Evolutionary conservation across 2,329 filamentous ascomycete genomes (phyloP), one percentile per base, ranked within the genome.

Genomic region (Chalaropsis thielavioides): DNA sequence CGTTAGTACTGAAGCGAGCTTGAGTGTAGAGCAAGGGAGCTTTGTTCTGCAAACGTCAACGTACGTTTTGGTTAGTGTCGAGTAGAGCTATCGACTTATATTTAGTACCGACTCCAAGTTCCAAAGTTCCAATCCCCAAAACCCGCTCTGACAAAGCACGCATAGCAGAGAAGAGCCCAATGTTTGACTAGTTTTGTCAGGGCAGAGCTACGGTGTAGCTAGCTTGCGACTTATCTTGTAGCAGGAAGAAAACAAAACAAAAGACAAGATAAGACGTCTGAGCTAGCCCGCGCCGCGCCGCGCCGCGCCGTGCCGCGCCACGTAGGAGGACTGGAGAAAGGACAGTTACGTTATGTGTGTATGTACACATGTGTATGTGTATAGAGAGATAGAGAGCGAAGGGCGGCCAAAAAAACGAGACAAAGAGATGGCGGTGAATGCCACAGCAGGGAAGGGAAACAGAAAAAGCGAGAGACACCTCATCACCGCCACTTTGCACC

Each of bases 401-500:
- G 15, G 51, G 4, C 19, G 13, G 35, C 1, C 17, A 11, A 58
- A 2, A 2, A 56, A 15, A 31, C 22, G 15, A 56, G 24, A n/a
- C 11, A 58, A 35, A 17, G 15, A 58, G 51, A 58, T 58, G 27
- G 51, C 51, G 51, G 51, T 58, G 51, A 58, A 58, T 58, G 51
- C 51, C 27, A 58, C 15, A 35, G 17, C 17, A 58, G 24, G 51
- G 24, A 46, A 46, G 43, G 43, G 8, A 2, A 46, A n/a, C 3
- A 46, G 8, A 2, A 46, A n/a, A 17, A 46, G 43, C 43, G n/a
- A 35, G 51, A 17, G 51, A 35, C 51, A 58, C 51, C 51, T 58
- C 51, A 58, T 58, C 51, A 58, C 51, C 51, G 51, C 51, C 51
- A 58, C 51, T 58, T 58, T 58, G 51, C 24, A 38, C 51, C 22